These are phyloP conservation scores for Soucietia sequanensis DNA, from an alignment of 805 yeast species.

Conservation along the genomic window DNA sequence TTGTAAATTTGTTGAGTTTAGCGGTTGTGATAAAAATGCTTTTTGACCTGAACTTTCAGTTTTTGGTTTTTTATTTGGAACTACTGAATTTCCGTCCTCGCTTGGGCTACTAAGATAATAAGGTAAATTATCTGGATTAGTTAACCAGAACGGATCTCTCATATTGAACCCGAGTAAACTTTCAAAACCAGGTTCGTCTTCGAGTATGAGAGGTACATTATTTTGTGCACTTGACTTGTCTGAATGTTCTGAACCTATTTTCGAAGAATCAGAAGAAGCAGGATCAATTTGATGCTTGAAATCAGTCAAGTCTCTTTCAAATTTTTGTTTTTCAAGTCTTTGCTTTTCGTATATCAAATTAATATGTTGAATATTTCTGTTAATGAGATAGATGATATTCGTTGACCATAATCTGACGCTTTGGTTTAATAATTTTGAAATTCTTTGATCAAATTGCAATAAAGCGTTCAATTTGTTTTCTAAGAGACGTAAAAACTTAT, in stretches of 20 bases:
- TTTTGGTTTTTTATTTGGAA: slow-evolving; percentile 2
- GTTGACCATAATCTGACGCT: slow-evolving; percentile 32
- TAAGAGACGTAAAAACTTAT: slow-evolving; percentile 19
- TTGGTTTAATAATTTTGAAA: slow-evolving; percentile 15
- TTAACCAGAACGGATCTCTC: slow-evolving; percentile 52
- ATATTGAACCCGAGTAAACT: slow-evolving; percentile 41
- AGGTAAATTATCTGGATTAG: slow-evolving; percentile 48
- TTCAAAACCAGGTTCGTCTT: slow-evolving; percentile 19
- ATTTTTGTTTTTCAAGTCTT: slow-evolving; percentile 4
- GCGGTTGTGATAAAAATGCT: neutral
- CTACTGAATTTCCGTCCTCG: slow-evolving; percentile 14
- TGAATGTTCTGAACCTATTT: slow-evolving; percentile 3
- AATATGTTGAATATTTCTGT: slow-evolving; percentile 29
- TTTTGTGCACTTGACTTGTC: slow-evolving; percentile 7
- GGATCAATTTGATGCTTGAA: slow-evolving; percentile 1
- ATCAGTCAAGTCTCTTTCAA: slow-evolving; percentile 5
- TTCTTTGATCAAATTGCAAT: slow-evolving; percentile 21
- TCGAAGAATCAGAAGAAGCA: neutral
- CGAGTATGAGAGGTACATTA: slow-evolving; percentile 4
- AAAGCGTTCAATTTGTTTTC: slow-evolving; percentile 22
- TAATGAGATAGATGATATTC: slow-evolving; percentile 29
- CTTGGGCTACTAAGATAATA: slow-evolving; percentile 29
- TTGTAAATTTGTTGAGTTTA: too few relatives aligned
- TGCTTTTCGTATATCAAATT: slow-evolving; percentile 21
- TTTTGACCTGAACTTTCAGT: neutral